Percentiles rank a stretch among this genome's conserved stretches.
Conservation (phyloP, 768 basidiomycete genomes). For the Boletus reticuloceps region DNA sequence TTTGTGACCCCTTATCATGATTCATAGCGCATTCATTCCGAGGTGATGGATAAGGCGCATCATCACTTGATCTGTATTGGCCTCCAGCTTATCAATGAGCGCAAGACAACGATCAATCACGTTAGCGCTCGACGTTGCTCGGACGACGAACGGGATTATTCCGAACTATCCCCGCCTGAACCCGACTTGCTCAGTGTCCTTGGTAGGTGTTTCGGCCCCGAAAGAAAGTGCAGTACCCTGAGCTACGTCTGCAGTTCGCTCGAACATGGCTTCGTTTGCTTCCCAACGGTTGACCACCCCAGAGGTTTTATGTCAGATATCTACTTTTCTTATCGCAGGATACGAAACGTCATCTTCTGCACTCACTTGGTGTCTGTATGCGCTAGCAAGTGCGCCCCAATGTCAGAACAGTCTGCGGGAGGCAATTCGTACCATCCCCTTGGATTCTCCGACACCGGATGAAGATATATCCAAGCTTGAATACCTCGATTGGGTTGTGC, state of each 20-base stretch:
- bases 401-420: constrained; percentile 48
- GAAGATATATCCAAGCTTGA: constrained; percentile 40
- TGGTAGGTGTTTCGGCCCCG: constrained; percentile 34
- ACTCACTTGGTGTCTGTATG: constrained; percentile 62
- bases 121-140: constrained; percentile 22
- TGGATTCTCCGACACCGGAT: constrained; percentile 15
- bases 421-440: constrained; percentile 37
- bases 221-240: background rate
- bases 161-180: constrained; percentile 12
- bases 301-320: constrained; percentile 63
- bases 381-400: constrained; percentile 45
- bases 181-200: constrained; percentile 52
- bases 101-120: constrained; percentile 37
- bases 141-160: constrained; percentile 10
- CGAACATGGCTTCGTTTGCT: constrained; percentile 46
- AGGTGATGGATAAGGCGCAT: constrained; percentile 41
- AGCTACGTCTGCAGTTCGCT: constrained; percentile 45
- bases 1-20: constrained; percentile 5
- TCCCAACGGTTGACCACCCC: constrained; percentile 50
- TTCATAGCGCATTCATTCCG: constrained; percentile 44
- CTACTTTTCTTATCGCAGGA: constrained; percentile 62
- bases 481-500: constrained; percentile 61
- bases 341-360: constrained; percentile 62
- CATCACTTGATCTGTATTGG: constrained; percentile 54
- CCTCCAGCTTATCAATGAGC: constrained; percentile 48